Evolutionary conservation across 2,329 filamentous ascomycete species (phyloP).

Genomic region (Chrysosporium keratinophilum): DNA sequence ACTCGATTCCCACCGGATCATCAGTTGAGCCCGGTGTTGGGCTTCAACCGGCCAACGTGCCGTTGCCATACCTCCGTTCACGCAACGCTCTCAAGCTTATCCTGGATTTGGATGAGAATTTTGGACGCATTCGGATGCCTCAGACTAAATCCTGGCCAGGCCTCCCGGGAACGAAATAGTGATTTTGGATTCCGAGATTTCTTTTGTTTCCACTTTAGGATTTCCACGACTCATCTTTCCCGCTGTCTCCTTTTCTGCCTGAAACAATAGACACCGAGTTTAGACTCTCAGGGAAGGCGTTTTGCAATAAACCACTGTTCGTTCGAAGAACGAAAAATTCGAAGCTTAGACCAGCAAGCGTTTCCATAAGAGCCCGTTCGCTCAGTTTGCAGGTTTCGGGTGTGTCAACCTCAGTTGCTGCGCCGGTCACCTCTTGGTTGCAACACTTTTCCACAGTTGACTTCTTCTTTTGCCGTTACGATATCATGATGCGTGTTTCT

Average conservation of each 20-base stretch:
- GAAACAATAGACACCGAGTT: constrained; percentile 2
- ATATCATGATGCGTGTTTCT: constrained; percentile 4
- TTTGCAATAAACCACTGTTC: neutral
- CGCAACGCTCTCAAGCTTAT: constrained; percentile 93
- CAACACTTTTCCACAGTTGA: neutral
- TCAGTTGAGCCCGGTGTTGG: constrained; percentile 55
- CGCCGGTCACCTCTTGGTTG: neutral
- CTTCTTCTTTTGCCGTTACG: constrained; percentile 4
- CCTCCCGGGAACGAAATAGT: constrained; percentile 13
- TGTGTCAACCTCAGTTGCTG: neutral
- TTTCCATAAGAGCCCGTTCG: neutral
- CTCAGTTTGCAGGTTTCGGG: neutral
- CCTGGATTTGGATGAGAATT: constrained; percentile 85
- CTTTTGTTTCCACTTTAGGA: neutral
- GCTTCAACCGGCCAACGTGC: constrained; percentile 53
- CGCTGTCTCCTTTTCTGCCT: neutral
- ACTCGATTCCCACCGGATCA: constrained; percentile 49
- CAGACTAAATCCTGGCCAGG: constrained; percentile 21
- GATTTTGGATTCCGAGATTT: neutral
- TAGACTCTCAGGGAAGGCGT: constrained; percentile 1
- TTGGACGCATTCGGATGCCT: constrained; percentile 61
- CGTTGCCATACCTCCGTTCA: constrained; percentile 59
- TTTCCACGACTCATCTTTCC: neutral
- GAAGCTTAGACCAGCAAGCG: neutral
- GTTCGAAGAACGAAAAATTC: neutral